Conservation (phyloP, 495 filamentous ascomycete genomes). For the Immersiella caudata region DNA sequence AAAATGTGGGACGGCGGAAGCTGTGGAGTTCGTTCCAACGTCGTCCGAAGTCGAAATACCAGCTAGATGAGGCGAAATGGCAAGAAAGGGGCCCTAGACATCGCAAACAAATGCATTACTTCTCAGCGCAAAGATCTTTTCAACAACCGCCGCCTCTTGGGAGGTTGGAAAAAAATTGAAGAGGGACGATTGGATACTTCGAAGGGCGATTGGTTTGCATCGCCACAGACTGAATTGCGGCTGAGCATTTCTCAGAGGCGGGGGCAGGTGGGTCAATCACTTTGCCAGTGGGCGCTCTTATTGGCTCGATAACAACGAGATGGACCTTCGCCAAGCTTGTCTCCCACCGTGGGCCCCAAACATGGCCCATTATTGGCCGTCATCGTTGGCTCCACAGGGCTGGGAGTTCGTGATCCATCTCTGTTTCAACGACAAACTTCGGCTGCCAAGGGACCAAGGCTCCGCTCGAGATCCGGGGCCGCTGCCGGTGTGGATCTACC, state of each 20-base stretch:
- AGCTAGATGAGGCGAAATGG: not conserved
- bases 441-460: not conserved
- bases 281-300: not conserved
- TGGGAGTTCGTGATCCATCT: not conserved
- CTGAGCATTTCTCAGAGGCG: conserved; percentile 16
- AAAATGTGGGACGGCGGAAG: conserved; percentile 19
- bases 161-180: not conserved
- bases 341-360: not conserved
- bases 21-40: conserved; percentile 2
- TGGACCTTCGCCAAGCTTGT: conserved; percentile 1
- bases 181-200: not conserved
- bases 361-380: not conserved
- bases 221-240: conserved; percentile 16
- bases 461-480: not conserved
- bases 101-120: not conserved
- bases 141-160: conserved; percentile 7
- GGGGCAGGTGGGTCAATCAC: not conserved
- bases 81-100: not conserved
- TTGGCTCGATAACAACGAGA: conserved; percentile 1
- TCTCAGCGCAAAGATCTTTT: not conserved
- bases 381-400: not conserved
- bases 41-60: not conserved
- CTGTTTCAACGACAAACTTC: not conserved
- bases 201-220: not conserved
- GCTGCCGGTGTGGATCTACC: too few species aligned